Evolutionary conservation across 805 yeast species (phyloP).

Genomic region (Candida insectorum): DNA sequence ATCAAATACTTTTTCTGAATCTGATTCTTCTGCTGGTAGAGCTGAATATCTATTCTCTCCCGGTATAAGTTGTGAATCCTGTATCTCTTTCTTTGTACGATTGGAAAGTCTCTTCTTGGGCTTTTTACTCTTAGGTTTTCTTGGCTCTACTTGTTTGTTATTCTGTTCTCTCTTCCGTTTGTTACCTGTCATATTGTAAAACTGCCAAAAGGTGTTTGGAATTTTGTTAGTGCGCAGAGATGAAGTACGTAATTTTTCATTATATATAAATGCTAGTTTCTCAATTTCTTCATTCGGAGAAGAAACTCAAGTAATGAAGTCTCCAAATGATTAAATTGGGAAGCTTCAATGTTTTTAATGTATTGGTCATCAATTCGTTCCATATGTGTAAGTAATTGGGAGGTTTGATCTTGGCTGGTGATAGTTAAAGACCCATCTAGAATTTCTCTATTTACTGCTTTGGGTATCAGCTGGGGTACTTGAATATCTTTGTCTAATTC

Average conservation of each 20-base stretch:
- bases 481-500: too few species aligned
- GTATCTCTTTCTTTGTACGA: constrained; percentile 6
- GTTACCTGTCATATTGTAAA: constrained; percentile 11
- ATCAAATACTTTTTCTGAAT: constrained; percentile 21
- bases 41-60: constrained; percentile 20
- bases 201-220: neutral
- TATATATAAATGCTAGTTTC: too few species aligned
- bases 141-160: constrained; percentile 19
- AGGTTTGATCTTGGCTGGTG: too few species aligned
- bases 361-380: too few species aligned
- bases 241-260: neutral
- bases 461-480: too few species aligned
- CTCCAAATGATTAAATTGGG: neutral
- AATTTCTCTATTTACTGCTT: too few species aligned
- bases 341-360: too few species aligned
- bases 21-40: constrained; percentile 13
- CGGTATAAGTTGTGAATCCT: constrained; percentile 10
- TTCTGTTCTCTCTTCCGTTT: constrained; percentile 26
- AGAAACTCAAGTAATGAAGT: too few species aligned
- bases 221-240: neutral
- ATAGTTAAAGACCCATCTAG: too few species aligned
- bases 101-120: constrained; percentile 13
- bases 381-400: too few species aligned
- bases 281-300: too few species aligned
- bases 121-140: constrained; percentile 18